Percentiles rank a stretch among this genome's conserved stretches.
These are phyloP conservation scores for Centaurea solstitialis DNA, from an alignment of 129 eudicot species.

Conservation along the genomic window DNA sequence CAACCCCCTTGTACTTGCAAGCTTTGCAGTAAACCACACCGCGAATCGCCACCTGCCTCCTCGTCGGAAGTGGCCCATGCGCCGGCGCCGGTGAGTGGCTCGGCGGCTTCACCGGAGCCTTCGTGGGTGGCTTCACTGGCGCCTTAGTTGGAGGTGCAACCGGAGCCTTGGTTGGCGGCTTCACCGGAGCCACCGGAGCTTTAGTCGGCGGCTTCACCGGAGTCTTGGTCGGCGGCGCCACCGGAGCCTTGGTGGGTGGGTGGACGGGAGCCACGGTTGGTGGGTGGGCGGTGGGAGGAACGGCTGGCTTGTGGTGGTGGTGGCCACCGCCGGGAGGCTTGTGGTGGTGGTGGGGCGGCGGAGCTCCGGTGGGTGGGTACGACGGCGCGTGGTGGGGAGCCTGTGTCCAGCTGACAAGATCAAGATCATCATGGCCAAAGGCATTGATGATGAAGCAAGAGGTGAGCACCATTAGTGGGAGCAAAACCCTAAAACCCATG, in stretches of 20 bases:
- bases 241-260: slow-evolving; percentile 31
- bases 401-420: slow-evolving; percentile 18
- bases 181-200: slow-evolving; percentile 9
- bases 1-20: slow-evolving; percentile 64
- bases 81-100: slow-evolving; percentile 34
- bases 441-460: slow-evolving; percentile 22
- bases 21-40: slow-evolving; percentile 78
- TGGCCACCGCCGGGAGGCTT: slow-evolving; percentile 37
- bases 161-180: slow-evolving; percentile 15
- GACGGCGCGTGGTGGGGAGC: slow-evolving; percentile 37
- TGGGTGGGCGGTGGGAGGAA: slow-evolving; percentile 27
- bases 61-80: slow-evolving; percentile 15
- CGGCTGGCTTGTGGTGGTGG: slow-evolving; percentile 39
- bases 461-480: slow-evolving; percentile 27
- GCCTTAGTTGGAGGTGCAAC: slow-evolving; percentile 6
- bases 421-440: slow-evolving; percentile 9
- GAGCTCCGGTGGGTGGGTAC: slow-evolving; percentile 41
- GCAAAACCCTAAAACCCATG: slow-evolving; percentile 35
- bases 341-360: slow-evolving; percentile 48
- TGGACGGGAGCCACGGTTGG: slow-evolving; percentile 37
- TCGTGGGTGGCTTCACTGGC: slow-evolving; percentile 16
- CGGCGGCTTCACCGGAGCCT: slow-evolving; percentile 23
- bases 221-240: slow-evolving; percentile 26
- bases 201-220: slow-evolving; percentile 30
- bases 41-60: slow-evolving; percentile 56